A percentile compares a stretch with the other conserved stretches of the same genome.
These are phyloP conservation scores for Cystofilobasidium ferigula DNA, from an alignment of 768 basidiomycete genomes.

Conservation along the genomic window DNA sequence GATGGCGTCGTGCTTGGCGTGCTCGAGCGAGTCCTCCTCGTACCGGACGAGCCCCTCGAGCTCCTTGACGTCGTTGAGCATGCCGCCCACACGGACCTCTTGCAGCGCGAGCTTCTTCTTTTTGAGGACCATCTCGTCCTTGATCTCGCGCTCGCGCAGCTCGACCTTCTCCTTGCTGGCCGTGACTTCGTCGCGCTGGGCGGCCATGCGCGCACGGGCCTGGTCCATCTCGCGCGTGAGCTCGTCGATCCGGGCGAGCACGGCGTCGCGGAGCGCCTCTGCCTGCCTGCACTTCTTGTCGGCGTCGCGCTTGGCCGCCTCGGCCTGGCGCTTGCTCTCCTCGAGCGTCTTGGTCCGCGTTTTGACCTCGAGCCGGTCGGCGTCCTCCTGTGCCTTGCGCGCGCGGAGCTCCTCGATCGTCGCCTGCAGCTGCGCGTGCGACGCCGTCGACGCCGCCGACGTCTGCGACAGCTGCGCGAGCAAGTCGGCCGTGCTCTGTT, in stretches of 20 bases:
- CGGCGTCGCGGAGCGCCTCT: constrained; percentile 52
- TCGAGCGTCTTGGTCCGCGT: constrained; percentile 73
- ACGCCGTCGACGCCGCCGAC: constrained; percentile 22
- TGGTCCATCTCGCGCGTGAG: constrained; percentile 33
- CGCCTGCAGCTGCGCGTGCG: constrained; percentile 52
- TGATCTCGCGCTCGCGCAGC: constrained; percentile 44
- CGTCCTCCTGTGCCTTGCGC: constrained; percentile 72
- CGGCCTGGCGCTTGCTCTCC: constrained; percentile 72
- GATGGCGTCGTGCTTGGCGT: constrained; percentile 48
- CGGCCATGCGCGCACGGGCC: constrained; percentile 35
- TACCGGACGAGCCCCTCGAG: constrained; percentile 60
- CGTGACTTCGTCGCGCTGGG: constrained; percentile 37
- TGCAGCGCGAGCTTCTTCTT: constrained; percentile 47
- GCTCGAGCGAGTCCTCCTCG: constrained; percentile 51
- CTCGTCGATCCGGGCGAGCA: constrained; percentile 30
- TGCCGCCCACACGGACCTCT: constrained; percentile 50
- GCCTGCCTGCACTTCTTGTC: constrained; percentile 76
- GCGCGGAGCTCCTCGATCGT: constrained; percentile 64
- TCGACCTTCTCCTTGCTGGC: constrained; percentile 55
- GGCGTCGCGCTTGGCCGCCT: constrained; percentile 65
- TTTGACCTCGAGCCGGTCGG: constrained; percentile 63
- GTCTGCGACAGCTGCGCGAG: constrained; percentile 16
- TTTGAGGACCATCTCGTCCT: constrained; percentile 41
- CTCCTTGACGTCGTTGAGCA: constrained; percentile 55
- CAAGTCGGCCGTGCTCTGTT: constrained; percentile 13